Percentiles rank a stretch among this genome's conserved stretches.
These are phyloP conservation scores for Lactifluus rugatus DNA, from an alignment of 768 basidiomycete genomes.

Conservation along the genomic window DNA sequence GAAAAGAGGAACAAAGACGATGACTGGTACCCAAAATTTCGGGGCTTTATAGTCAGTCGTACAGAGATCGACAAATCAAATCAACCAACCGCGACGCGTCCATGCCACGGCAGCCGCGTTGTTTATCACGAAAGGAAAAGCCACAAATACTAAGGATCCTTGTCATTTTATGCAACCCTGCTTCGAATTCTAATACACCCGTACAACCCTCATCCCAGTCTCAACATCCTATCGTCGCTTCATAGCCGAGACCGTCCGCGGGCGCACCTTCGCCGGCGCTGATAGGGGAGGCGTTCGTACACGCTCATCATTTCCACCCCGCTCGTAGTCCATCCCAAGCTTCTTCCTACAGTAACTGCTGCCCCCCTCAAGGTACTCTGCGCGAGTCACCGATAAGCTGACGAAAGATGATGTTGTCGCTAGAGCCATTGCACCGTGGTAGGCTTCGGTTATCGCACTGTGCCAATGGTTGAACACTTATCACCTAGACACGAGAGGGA, in stretches of 20 bases:
- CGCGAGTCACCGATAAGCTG: constrained; percentile 53
- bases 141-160: background rate
- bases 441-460: constrained; percentile 60
- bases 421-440: constrained; percentile 51
- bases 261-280: constrained; percentile 2
- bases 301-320: constrained; percentile 8
- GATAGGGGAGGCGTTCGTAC: constrained; percentile 1
- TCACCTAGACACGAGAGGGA: background rate
- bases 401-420: constrained; percentile 43
- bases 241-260: constrained; percentile 16
- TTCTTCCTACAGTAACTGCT: constrained; percentile 65
- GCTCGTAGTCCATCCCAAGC: constrained; percentile 32
- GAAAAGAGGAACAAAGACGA: background rate
- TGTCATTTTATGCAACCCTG: background rate
- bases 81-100: constrained; percentile 17
- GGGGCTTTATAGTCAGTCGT: constrained; percentile 7
- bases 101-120: constrained; percentile 9
- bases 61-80: background rate
- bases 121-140: background rate
- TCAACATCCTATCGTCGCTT: constrained; percentile 14
- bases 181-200: constrained; percentile 1
- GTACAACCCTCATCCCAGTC: background rate
- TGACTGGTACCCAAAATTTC: background rate
- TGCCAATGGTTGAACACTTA: background rate
- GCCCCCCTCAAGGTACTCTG: constrained; percentile 81